Evolutionary conservation across 2,329 filamentous ascomycete species (phyloP), one percentile per base, ranked within the genome.

Genomic region (Fusarium brachygibbosum): DNA sequence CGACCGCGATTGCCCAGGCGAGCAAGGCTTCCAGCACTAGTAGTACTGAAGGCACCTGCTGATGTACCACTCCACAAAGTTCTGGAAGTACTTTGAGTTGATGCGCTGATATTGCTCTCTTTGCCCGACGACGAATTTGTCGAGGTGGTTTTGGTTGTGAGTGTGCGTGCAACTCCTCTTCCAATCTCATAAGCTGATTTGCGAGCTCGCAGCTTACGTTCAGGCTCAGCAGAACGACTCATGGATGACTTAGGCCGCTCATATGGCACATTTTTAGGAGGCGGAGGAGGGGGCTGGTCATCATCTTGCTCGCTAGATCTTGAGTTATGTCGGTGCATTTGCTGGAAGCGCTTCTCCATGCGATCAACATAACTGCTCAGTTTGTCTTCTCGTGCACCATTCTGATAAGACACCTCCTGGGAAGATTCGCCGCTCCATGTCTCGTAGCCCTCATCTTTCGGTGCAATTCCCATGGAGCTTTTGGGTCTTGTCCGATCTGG

Each of bases 1-100:
- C 90, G 76, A 70, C 85, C 85, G 63, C 90, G 76, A 70, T 85
- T 79, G 75, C 90, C 91, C 75, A 92, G 92, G 65, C 94, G 89
- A 31, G 94, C 94, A 69, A 97, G 88, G 80, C 95, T 98, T 55
- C 94, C 96, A 17, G 96, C 96, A 80, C 96, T 98, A 17, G 96
- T 98, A 51, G 94, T 93, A 78, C 95, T 98, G 79, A 98, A 93
- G 14, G 88, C 95, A 51, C 94, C 90, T 1, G 96, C 96, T 54
- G 96, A 98, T 53, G 88, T 86, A 5, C 95, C 96, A 78, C 95
- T 98, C 95, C 98, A 98, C 42, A 99, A 79, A 74, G 93, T 98
- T 73, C 91, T 89, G 72, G 91, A 90, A 17, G 93, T 98, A 77
- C 89, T 90, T 71, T 92, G 89, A 1, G 92, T 94, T 68, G 90